A percentile compares a stretch with the other conserved stretches of the same genome.
These are phyloP conservation scores for Hypoxylon sp. DNA, from an alignment of 2,329 filamentous ascomycete species.

Conservation along the genomic window DNA sequence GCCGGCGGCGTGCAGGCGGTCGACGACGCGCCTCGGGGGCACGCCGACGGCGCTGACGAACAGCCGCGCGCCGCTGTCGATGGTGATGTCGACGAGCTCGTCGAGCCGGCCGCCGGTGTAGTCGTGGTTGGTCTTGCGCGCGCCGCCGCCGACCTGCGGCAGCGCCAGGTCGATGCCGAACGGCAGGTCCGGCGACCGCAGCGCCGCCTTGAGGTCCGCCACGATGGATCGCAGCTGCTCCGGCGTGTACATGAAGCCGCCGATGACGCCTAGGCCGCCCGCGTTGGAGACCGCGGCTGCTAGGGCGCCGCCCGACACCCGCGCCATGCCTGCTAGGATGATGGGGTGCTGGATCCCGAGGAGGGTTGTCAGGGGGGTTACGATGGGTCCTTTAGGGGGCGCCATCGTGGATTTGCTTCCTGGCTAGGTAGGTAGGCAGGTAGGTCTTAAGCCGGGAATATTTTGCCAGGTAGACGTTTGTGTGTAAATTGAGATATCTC, in stretches of 20 bases:
- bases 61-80: constrained; percentile 83
- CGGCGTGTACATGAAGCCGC: constrained; percentile 79
- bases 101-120: constrained; percentile 92
- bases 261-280: constrained; percentile 83
- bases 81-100: constrained; percentile 87
- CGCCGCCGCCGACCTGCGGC: constrained; percentile 85
- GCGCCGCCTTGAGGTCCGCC: constrained; percentile 83
- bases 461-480: background rate
- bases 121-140: constrained; percentile 93
- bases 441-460: background rate
- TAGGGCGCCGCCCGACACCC: constrained; percentile 80
- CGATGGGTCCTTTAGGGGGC: constrained; percentile 65
- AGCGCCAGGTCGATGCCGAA: constrained; percentile 94
- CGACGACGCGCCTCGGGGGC: constrained; percentile 79
- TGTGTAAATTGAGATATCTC: background rate
- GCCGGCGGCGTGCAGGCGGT: constrained; percentile 80
- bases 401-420: constrained; percentile 53
- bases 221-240: constrained; percentile 83
- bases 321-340: constrained; percentile 93
- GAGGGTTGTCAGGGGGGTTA: constrained; percentile 81
- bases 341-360: constrained; percentile 89
- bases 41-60: constrained; percentile 93
- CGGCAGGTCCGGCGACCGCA: constrained; percentile 75
- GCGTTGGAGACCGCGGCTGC: constrained; percentile 91
- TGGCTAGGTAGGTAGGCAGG: background rate